Percentiles rank a stretch among this genome's conserved stretches.
Conservation (phyloP, 2,329 filamentous ascomycete species). For the Bertia moriformis region DNA sequence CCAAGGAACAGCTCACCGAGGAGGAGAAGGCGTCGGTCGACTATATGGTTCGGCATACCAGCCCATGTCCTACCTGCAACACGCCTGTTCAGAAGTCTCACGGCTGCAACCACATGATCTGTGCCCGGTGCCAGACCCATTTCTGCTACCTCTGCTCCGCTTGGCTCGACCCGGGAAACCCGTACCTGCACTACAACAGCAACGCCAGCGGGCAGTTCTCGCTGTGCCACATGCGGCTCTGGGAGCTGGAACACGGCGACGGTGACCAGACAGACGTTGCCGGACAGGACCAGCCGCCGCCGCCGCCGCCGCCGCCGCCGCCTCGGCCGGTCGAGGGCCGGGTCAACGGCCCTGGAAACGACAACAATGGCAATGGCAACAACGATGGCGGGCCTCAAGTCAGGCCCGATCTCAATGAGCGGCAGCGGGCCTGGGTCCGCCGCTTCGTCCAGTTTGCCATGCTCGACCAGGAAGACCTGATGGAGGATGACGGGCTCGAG, state of each 20-base stretch:
- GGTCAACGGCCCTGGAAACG: not conserved
- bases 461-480: slow-evolving; percentile 32
- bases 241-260: slow-evolving; percentile 79
- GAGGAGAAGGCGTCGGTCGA: slow-evolving; percentile 79
- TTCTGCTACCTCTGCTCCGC: slow-evolving; percentile 88
- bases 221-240: slow-evolving; percentile 70
- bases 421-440: slow-evolving; percentile 34
- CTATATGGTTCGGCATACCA: slow-evolving; percentile 69
- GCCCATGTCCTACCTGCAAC: slow-evolving; percentile 75
- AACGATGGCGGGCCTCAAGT: not conserved
- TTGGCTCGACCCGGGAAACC: slow-evolving; percentile 71
- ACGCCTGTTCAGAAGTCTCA: slow-evolving; percentile 77
- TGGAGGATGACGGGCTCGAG: slow-evolving; percentile 26
- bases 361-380: not conserved
- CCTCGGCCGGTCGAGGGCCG: not conserved
- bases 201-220: slow-evolving; percentile 33
- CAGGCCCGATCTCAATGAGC: slow-evolving; percentile 22
- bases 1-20: slow-evolving; percentile 57
- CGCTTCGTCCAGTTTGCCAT: slow-evolving; percentile 38
- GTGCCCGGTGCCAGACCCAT: slow-evolving; percentile 75
- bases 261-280: slow-evolving; percentile 21
- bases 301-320: too few relatives aligned
- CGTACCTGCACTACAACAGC: slow-evolving; percentile 79
- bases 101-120: slow-evolving; percentile 96
- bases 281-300: too few relatives aligned